These are phyloP conservation scores for Arctium lappa DNA, from an alignment of 129 eudicot genomes.

Conservation along the genomic window DNA sequence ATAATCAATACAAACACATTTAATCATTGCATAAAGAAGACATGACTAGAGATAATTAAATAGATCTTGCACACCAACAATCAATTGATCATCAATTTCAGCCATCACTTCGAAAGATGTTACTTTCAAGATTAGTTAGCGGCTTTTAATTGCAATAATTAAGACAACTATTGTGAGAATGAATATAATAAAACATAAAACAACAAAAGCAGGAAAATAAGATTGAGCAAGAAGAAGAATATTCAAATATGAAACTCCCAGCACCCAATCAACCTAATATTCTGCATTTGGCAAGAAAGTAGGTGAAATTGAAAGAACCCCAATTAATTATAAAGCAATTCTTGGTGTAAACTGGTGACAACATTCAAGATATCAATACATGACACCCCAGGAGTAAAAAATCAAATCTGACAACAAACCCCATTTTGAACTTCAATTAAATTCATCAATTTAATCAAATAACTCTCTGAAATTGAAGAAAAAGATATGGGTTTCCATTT, in stretches of 20 bases:
- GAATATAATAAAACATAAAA: conserved; percentile 11
- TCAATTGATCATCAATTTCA: conserved; percentile 5
- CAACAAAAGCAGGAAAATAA: conserved; percentile 16
- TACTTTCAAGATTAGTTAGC: conserved; percentile 32
- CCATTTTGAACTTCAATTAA: conserved; percentile 3
- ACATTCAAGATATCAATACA: conserved; percentile 12
- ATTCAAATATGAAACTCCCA: conserved; percentile 24
- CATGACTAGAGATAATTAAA: conserved; percentile 8
- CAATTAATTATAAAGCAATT: conserved; percentile 7
- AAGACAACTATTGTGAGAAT: neutral
- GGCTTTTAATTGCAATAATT: conserved; percentile 21
- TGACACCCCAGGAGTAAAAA: conserved; percentile 4
- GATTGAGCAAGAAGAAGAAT: conserved; percentile 31
- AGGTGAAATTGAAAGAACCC: conserved; percentile 13
- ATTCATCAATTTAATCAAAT: conserved; percentile 6
- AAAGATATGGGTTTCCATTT: neutral
- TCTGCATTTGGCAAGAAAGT: conserved; percentile 30
- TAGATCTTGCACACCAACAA: conserved; percentile 19
- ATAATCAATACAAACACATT: conserved; percentile 13
- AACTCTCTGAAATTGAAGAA: neutral
- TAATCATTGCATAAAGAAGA: conserved; percentile 1
- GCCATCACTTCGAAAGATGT: conserved; percentile 2
- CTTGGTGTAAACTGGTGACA: conserved; percentile 10
- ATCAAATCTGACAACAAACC: conserved; percentile 20
- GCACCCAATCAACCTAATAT: conserved; percentile 43